These are phyloP conservation scores for Solanum piurae DNA, from an alignment of 257 asterid genomes.

Conservation along the genomic window DNA sequence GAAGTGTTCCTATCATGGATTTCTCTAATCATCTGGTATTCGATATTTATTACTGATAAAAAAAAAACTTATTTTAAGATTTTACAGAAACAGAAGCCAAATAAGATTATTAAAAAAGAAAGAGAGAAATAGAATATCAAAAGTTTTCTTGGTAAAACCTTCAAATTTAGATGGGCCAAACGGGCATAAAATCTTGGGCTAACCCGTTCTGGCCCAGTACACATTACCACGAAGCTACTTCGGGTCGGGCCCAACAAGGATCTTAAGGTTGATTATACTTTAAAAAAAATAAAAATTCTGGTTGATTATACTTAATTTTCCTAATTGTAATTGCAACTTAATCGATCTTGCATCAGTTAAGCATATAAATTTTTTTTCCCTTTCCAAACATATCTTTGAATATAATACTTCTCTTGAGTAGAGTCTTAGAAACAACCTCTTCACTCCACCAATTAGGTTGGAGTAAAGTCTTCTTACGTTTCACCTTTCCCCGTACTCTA, in stretches of 20 bases:
- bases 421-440: neutral
- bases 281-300: too few relatives aligned
- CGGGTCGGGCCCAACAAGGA: neutral
- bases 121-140: neutral
- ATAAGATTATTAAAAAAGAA: neutral
- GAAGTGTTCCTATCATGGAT: neutral
- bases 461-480: neutral
- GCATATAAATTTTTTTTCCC: neutral
- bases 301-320: neutral
- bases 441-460: neutral
- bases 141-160: neutral
- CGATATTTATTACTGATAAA: neutral
- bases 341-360: neutral
- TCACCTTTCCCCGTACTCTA: too few relatives aligned
- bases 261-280: neutral
- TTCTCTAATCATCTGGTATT: neutral
- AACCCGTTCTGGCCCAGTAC: neutral
- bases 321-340: neutral
- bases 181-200: neutral
- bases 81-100: neutral
- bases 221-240: neutral
- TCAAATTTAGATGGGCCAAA: neutral
- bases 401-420: neutral
- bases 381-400: neutral
- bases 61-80: neutral